These are phyloP conservation scores for Ochetophila trinervis DNA, from an alignment of 306 rosid species.

Conservation along the genomic window DNA sequence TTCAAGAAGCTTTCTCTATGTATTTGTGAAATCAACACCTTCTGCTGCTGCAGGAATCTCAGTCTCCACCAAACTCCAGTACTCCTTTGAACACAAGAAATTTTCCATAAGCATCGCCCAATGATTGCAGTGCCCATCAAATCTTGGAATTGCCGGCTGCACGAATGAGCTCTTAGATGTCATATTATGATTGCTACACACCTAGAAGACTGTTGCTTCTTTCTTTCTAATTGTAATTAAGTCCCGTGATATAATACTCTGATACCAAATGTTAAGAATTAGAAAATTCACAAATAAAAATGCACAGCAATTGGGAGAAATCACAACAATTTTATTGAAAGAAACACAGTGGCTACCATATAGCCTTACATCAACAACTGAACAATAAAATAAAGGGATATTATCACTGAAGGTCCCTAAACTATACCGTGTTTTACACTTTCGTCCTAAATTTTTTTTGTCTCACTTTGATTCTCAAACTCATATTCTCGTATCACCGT, in stretches of 20 bases:
- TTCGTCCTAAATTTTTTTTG: no score
- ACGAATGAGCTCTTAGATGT: not conserved
- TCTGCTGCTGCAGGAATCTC: not conserved
- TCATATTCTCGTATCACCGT: no score
- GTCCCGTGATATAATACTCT: no score
- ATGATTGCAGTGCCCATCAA: constrained; percentile 11
- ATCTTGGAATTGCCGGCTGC: not conserved
- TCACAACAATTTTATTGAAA: no score
- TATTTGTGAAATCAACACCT: not conserved
- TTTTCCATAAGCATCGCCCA: constrained; percentile 3
- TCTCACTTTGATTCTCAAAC: no score
- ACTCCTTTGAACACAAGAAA: not conserved
- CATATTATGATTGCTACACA: not conserved
- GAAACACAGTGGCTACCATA: no score
- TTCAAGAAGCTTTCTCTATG: not conserved
- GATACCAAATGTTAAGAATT: not conserved
- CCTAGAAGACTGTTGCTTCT: not conserved
- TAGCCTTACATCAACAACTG: no score
- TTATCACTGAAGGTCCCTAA: no score
- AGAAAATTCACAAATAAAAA: no score
- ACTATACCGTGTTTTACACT: no score
- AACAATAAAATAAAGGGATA: no score
- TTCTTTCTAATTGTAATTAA: not conserved
- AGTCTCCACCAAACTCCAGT: not conserved
- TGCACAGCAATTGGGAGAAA: no score